These are phyloP conservation scores for Agaricus blazei DNA, from an alignment of 768 basidiomycete species.

Conservation along the genomic window DNA sequence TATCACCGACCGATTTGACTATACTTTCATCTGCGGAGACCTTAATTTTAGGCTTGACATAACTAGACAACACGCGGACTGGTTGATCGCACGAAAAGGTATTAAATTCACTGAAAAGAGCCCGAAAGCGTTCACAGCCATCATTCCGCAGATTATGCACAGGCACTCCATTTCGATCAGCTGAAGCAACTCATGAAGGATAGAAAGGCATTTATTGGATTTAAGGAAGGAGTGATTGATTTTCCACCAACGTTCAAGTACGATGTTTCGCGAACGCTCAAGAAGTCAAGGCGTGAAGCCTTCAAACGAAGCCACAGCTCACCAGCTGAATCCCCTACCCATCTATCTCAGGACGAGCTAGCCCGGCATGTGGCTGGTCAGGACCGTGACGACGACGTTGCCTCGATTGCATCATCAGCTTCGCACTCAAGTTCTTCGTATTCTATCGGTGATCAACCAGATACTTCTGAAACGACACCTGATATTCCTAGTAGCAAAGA, in stretches of 20 bases:
- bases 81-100: slow-evolving; percentile 85
- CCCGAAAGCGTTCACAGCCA: neutral
- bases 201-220: slow-evolving; percentile 69
- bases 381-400: slow-evolving; percentile 18
- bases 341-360: slow-evolving; percentile 16
- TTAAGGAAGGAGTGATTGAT: slow-evolving; percentile 71
- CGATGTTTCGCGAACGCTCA: slow-evolving; percentile 62
- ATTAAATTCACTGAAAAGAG: neutral
- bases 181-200: slow-evolving; percentile 70
- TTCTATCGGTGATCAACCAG: slow-evolving; percentile 20
- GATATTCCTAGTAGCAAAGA: neutral
- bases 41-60: slow-evolving; percentile 89
- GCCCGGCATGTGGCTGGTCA: neutral
- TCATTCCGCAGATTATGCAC: slow-evolving; percentile 57
- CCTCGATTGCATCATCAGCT: neutral
- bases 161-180: slow-evolving; percentile 90
- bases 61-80: slow-evolving; percentile 89
- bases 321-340: slow-evolving; percentile 4
- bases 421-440: slow-evolving; percentile 7
- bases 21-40: slow-evolving; percentile 85
- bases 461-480: slow-evolving; percentile 15
- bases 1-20: slow-evolving; percentile 85
- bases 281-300: slow-evolving; percentile 37
- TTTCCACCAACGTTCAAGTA: slow-evolving; percentile 97
- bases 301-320: slow-evolving; percentile 22